Evolutionary conservation across 345 rosid genomes (phyloP).

Genomic region (Salix koriyanagi): DNA sequence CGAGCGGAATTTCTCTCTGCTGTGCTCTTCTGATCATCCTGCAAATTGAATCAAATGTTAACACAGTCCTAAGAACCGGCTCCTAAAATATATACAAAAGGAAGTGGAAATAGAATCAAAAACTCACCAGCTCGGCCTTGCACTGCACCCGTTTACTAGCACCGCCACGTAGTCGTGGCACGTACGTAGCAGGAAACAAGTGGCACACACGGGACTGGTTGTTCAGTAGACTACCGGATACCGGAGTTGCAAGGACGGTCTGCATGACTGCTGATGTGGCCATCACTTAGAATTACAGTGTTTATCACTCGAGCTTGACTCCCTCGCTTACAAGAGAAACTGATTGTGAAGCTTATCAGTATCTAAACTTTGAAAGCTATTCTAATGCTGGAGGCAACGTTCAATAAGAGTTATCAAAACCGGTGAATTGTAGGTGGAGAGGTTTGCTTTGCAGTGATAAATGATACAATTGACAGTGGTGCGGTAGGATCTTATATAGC

Average conservation of each 20-base stretch:
- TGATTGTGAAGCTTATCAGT: no score
- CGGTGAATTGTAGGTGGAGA: no score
- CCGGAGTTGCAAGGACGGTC: conserved; percentile 36
- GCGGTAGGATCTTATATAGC: not conserved
- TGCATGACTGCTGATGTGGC: conserved; percentile 43
- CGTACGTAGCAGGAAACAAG: conserved; percentile 14
- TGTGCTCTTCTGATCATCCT: not conserved
- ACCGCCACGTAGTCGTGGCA: conserved; percentile 26
- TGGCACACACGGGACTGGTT: conserved; percentile 8
- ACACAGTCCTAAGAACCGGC: not conserved
- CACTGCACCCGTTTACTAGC: conserved; percentile 33
- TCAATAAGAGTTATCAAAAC: no score
- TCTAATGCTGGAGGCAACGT: no score
- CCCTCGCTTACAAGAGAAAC: no score
- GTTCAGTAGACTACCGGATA: not conserved
- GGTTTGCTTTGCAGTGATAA: not conserved
- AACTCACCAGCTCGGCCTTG: conserved; percentile 35
- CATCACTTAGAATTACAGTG: conserved; percentile 14
- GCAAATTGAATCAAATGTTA: not conserved
- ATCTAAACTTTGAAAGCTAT: no score
- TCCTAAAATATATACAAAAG: not conserved
- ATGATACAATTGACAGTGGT: not conserved
- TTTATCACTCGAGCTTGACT: no score
- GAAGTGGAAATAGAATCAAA: not conserved
- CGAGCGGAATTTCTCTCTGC: not conserved